Base-by-base conservation (phyloP, 768 basidiomycete genomes). In the Gyrodon lividus region DNA sequence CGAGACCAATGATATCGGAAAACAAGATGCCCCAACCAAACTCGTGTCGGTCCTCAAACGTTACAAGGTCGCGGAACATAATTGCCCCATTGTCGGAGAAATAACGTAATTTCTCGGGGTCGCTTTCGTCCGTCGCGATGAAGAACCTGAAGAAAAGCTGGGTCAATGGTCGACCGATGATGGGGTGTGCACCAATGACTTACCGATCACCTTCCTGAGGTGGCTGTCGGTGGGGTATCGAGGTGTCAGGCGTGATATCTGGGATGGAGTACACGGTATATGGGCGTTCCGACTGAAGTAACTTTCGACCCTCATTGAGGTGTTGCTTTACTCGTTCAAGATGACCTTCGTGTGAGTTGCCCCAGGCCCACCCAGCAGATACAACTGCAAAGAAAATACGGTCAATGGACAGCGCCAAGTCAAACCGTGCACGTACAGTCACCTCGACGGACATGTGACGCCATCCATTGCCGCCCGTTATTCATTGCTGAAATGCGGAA, bases 1-100 rank as follows among this genome's bases (percentile, higher is more conserved):
- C 67, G 22, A 77, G 62, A 12, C 70, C 74, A 23, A 68, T 54
- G 24, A 76, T 60, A 47, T 77, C 75, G 14, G 72, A 68, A 55
- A 76, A 56, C 45, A 76, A 52, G 45, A 76, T 55, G 2, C 66
- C 65, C 75, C 75, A 77, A 14, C 73, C 72, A 9, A 71, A 68
- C 24, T 55, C 62, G 22, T 61, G 67, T 6, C 70, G 65, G 49
- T 76, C 76, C 34, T 74, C 69, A 22, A 65, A 55, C 23, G 72
- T 73, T 16, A 77, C 52, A 6, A 77, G 59, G 55, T 77, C 75
- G 30, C 50, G 44, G 40, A 76, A 57, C 54, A 76, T 57, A 8
- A 77, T 43, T 1, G 68, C 76, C 8, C 72, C 72, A 17, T 65
- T 56, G 16, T 60, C 57, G 7, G 61, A 56, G 39, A 75, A 63